Percentiles rank a stretch among this genome's conserved stretches.
Conservation (phyloP, 768 basidiomycete species). For the Phlegmacium glaucopus region DNA sequence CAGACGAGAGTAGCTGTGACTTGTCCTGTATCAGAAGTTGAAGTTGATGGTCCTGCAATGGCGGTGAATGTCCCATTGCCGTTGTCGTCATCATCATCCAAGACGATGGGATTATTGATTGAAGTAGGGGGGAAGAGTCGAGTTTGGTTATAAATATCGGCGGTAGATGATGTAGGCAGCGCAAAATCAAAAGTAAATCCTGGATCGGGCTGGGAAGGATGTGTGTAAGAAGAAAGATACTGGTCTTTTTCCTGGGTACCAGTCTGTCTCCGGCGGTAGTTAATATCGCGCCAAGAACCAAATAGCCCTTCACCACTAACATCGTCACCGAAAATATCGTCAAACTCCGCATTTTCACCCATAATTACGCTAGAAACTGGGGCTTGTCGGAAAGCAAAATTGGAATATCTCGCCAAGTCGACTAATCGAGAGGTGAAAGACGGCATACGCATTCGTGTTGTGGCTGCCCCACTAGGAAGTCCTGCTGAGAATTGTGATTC, state of each 20-base stretch:
- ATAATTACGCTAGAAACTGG: too few species aligned
- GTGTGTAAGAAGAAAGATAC: conserved; percentile 63
- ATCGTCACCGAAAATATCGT: too few species aligned
- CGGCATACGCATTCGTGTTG: background rate
- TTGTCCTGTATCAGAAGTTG: conserved; percentile 9
- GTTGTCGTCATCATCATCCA: conserved; percentile 35
- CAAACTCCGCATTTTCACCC: too few species aligned
- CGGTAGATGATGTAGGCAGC: conserved; percentile 29
- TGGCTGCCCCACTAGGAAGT: conserved; percentile 1
- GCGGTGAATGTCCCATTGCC: conserved; percentile 3
- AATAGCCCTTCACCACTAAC: too few species aligned
- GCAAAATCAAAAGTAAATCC: conserved; percentile 72
- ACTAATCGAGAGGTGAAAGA: too few species aligned
- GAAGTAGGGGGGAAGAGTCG: conserved; percentile 28
- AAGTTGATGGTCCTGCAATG: conserved; percentile 4
- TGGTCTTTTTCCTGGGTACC: conserved; percentile 28
- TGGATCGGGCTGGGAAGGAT: conserved; percentile 49
- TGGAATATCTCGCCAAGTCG: too few species aligned
- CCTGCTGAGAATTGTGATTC: conserved; percentile 1
- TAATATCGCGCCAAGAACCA: background rate
- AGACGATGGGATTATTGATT: conserved; percentile 41
- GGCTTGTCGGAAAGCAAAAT: too few species aligned
- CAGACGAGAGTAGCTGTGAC: conserved; percentile 55
- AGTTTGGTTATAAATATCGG: conserved; percentile 8
- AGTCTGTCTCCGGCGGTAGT: background rate